Percentiles rank a stretch among this genome's conserved stretches.
Evolutionary conservation across 441 rosid species (phyloP).

Genomic region (Kokia cookei): DNA sequence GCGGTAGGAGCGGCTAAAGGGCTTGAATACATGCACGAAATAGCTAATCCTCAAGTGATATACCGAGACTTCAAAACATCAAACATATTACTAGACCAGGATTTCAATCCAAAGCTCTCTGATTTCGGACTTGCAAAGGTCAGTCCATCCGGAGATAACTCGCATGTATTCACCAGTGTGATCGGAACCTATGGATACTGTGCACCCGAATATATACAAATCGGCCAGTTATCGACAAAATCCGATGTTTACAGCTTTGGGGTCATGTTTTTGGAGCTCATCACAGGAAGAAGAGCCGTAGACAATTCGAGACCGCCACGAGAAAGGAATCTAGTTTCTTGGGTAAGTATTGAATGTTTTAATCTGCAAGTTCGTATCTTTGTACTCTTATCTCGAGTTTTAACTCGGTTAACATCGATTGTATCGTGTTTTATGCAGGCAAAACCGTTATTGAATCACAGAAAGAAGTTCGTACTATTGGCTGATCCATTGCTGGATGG

Average conservation of each 20-base stretch:
- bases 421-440: slow-evolving; percentile 44
- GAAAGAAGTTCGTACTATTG: slow-evolving; percentile 61
- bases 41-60: slow-evolving; percentile 82
- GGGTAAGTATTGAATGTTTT: slow-evolving; percentile 46
- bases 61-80: slow-evolving; percentile 95
- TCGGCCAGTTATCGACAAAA: slow-evolving; percentile 74
- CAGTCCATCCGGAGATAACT: slow-evolving; percentile 78
- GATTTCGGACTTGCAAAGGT: slow-evolving; percentile 96
- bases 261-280: slow-evolving; percentile 85
- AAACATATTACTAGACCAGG: slow-evolving; percentile 62
- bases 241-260: slow-evolving; percentile 96
- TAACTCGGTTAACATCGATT: not conserved
- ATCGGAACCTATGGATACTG: slow-evolving; percentile 98
- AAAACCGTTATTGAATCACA: slow-evolving; percentile 73
- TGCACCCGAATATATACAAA: slow-evolving; percentile 81
- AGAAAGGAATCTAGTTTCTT: slow-evolving; percentile 75
- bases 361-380: not conserved
- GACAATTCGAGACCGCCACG: slow-evolving; percentile 59
- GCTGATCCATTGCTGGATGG: slow-evolving; percentile 79
- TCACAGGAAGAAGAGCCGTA: slow-evolving; percentile 86
- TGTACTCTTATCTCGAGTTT: not conserved
- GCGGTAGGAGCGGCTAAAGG: slow-evolving; percentile 90
- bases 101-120: slow-evolving; percentile 83
- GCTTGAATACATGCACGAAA: slow-evolving; percentile 85
- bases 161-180: slow-evolving; percentile 87